Evolutionary conservation across 2,329 filamentous ascomycete species (phyloP), one percentile per base, ranked within the genome.

Genomic region (Arthroderma sp.): DNA sequence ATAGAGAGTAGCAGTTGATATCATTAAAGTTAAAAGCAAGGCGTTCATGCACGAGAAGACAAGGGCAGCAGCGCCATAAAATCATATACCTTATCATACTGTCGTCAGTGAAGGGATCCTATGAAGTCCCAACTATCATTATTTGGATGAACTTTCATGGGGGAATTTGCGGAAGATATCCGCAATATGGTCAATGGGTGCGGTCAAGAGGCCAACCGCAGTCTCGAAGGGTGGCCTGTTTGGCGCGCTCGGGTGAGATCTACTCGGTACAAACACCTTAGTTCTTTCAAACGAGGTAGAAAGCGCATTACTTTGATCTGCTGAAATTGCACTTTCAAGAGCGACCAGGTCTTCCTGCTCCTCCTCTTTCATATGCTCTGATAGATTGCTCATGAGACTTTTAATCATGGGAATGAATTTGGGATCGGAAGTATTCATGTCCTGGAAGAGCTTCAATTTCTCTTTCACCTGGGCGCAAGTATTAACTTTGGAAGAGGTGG

Each of bases 91-190:
- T 22, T 22, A 22, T 22, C 15, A 22, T 22, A 22, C 15, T 22
- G 15, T 22, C 15, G 15, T 22, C 15, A 22, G 15, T 22, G 15
- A 22, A 22, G 15, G 15, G 15, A 22, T 22, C 15, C 15, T 22
- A 22, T 22, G 15, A 22, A 22, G 15, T 22, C 15, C 15, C 15
- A 22, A 22, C 15, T 22, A 22, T 22, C 15, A 22, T 22, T 22
- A 22, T 22, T 22, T 22, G 15, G 15, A 22, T 22, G 15, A 22
- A 22, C 15, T 31, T 28, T 54, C 47, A 22, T 56, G 55, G 4
- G 72, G 73, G 51, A 77, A 80, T 54, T 70, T 73, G 15, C 69
- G 59, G 50, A 78, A 75, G 5, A 77, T 42, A 55, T 80, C 74
- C 33, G 60, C 61, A 30, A 80, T 49, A 47, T 68, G 69, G 55